A percentile compares a stretch with the other conserved stretches of the same genome.
Evolutionary conservation across 1,284 basidiomycete genomes (phyloP).

Genomic region (Ganoderma boninense): DNA sequence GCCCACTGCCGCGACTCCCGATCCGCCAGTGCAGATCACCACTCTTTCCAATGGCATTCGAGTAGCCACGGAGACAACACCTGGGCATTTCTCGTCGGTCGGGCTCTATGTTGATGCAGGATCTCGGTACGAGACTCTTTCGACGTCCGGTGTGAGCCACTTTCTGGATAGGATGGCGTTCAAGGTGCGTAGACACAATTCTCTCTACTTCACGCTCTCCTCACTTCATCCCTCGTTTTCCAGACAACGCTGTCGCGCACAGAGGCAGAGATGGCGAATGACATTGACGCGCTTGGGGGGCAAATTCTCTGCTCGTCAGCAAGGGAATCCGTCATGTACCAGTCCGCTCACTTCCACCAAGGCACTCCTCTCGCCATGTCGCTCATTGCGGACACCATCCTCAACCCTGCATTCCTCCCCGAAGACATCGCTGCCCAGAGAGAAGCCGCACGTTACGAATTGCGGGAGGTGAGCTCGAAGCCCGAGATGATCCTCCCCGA

Average conservation of each 20-base stretch:
- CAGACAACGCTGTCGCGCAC: conserved; percentile 69
- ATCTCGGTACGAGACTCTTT: conserved; percentile 86
- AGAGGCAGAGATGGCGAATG: conserved; percentile 81
- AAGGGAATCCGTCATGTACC: conserved; percentile 97
- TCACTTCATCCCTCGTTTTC: conserved; percentile 8
- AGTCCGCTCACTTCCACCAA: conserved; percentile 93
- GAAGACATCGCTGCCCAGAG: conserved; percentile 89
- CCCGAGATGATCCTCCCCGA: conserved; percentile 98
- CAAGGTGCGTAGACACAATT: conserved; percentile 68
- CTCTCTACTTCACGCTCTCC: conserved; percentile 5
- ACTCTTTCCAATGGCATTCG: conserved; percentile 92
- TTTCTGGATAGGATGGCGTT: conserved; percentile 96
- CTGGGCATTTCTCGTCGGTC: conserved; percentile 94
- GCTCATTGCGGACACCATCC: conserved; percentile 91
- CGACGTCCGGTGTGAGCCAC: conserved; percentile 88
- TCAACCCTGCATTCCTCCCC: conserved; percentile 78
- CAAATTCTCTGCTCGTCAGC: conserved; percentile 94
- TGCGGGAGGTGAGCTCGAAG: conserved; percentile 88
- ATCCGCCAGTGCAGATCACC: conserved; percentile 66
- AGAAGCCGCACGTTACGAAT: conserved; percentile 93
- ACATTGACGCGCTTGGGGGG: conserved; percentile 89
- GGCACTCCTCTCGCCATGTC: conserved; percentile 86
- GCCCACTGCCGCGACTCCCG: conserved; percentile 16
- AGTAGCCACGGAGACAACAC: conserved; percentile 91
- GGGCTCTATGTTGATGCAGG: conserved; percentile 96